Conservation (phyloP, 495 filamentous ascomycete genomes). For the Glarea lozoyensis region DNA sequence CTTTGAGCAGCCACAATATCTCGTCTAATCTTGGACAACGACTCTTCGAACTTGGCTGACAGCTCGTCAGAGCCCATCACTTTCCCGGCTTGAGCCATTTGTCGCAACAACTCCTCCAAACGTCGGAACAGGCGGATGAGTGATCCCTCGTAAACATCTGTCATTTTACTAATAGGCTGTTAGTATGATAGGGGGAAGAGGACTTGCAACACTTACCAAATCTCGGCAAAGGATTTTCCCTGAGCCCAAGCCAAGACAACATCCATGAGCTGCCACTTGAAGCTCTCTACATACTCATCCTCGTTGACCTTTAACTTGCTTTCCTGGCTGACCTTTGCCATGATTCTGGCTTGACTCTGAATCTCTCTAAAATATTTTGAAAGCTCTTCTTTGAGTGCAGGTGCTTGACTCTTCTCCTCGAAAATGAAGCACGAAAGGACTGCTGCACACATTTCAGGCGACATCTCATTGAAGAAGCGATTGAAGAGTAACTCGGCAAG, state of each 20-base stretch:
- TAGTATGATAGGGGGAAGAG: conserved; percentile 1
- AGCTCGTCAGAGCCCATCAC: conserved; percentile 97
- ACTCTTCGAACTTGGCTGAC: conserved; percentile 77
- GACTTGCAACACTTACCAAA: conserved; percentile 61
- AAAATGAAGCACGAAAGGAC: conserved; percentile 90
- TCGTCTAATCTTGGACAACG: conserved; percentile 73
- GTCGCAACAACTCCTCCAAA: conserved; percentile 88
- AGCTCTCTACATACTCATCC: conserved; percentile 78
- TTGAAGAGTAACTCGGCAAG: conserved; percentile 92
- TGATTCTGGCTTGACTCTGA: conserved; percentile 69
- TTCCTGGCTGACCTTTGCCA: conserved; percentile 89
- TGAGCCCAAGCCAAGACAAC: conserved; percentile 92
- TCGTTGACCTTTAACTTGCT: conserved; percentile 86
- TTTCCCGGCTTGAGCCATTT: conserved; percentile 94
- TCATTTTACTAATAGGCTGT: conserved; percentile 71
- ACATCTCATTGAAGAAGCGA: conserved; percentile 93
- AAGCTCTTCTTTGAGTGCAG: conserved; percentile 73
- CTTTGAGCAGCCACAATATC: conserved; percentile 93
- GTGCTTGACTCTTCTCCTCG: conserved; percentile 76
- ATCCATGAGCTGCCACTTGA: conserved; percentile 94
- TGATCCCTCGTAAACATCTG: conserved; percentile 92
- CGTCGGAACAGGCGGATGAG: conserved; percentile 93
- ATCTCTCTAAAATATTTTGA: conserved; percentile 78
- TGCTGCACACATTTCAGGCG: conserved; percentile 76
- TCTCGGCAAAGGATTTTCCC: conserved; percentile 84